Base-by-base conservation (phyloP, 495 filamentous ascomycete species). In the Sordaria brevicollis region DNA sequence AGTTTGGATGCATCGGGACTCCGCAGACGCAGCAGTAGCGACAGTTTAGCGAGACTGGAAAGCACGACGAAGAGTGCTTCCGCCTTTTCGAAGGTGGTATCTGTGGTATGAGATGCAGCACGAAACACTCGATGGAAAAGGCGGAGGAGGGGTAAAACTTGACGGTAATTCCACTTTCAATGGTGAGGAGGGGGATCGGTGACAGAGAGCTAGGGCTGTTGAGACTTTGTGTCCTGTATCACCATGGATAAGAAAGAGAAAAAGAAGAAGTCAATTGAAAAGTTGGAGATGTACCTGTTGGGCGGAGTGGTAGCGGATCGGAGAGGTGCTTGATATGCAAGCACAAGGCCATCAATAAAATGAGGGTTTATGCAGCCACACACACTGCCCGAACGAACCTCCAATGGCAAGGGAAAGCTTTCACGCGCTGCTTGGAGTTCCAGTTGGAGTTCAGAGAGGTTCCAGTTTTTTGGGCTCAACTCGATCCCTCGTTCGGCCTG, bases 1-100 rank as follows among this genome's bases (percentile, higher is more conserved):
- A 75, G 72, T 70, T 69, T 65, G 71, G 68, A 71, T 68, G 73
- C 74, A 76, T 72, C 41, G 41, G 72, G 57, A 62, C 49, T 62
- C 49, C 31, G 62, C 57, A 34, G 65, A 49, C 19, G 69, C 69
- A 57, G 49, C 49, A 65, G 35, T 39, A 67, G 62, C 67, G 39
- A 57, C 43, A 57, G 29, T 11, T 62, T 62, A 62, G 49, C 49
- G 49, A 62, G 49, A 62, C 29, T 7, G 49, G 49, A 62, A 62
- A 15, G 33, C 21, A 6, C 49, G 49, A 62, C 13, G 49, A 62
- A 62, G 49, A 62, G 25, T 31, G 25, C 49, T 62, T 62, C 49
- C 49, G 49, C 49, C 49, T 62, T 62, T 62, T 62, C 49, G 49
- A 62, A 31, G 10, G 49, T 62, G 21, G 49, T 33, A 62, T 62